Conservation (phyloP, 1,139 yeast species). For the Martiniozyma asiatica region DNA sequence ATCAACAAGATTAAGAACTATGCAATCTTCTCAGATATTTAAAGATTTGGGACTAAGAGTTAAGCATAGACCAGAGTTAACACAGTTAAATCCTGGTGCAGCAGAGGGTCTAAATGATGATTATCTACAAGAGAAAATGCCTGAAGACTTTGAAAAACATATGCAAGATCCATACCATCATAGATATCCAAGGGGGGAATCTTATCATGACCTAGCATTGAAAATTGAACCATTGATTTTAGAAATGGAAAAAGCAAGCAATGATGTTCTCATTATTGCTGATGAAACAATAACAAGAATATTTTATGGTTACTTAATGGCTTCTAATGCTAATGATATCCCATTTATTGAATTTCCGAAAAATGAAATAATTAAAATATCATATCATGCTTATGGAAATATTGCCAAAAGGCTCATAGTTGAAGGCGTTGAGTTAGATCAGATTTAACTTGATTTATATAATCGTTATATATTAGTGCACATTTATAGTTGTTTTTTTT, state of each 20-base stretch:
- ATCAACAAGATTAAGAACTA: conserved; percentile 74
- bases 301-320: conserved; percentile 88
- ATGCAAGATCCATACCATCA: conserved; percentile 80
- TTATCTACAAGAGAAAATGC: conserved; percentile 47
- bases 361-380: conserved; percentile 74
- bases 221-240: conserved; percentile 85
- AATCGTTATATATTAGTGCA: too few relatives aligned
- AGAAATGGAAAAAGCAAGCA: conserved; percentile 86
- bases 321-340: conserved; percentile 76
- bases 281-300: conserved; percentile 86
- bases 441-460: neutral
- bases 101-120: conserved; percentile 56
- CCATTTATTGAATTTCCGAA: conserved; percentile 69
- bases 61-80: conserved; percentile 68
- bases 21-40: conserved; percentile 66
- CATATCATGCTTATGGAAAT: conserved; percentile 81
- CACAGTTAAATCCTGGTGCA: conserved; percentile 86
- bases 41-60: conserved; percentile 44
- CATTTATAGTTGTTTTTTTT: too few relatives aligned
- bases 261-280: conserved; percentile 81
- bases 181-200: conserved; percentile 84
- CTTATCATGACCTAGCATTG: conserved; percentile 90
- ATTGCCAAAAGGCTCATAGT: conserved; percentile 43
- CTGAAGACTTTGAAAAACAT: conserved; percentile 59
- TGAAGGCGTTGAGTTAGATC: conserved; percentile 16